A percentile compares a stretch with the other conserved stretches of the same genome.
Conservation (phyloP, 2,329 filamentous ascomycete genomes). For the Lasiodiplodia sp. region DNA sequence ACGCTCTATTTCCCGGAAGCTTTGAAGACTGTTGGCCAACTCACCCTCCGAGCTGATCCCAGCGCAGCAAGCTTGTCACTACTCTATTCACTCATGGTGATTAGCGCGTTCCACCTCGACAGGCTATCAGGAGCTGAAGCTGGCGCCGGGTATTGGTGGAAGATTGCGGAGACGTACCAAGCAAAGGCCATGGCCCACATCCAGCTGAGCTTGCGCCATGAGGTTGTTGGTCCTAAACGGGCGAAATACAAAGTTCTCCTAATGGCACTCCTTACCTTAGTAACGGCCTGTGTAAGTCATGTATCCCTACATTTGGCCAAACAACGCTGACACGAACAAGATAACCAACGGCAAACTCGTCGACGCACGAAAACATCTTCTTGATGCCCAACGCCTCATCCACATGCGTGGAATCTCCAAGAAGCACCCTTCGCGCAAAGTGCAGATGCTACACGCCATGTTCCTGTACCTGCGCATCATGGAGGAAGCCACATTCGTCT, state of each 20-base stretch:
- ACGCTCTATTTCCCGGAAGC: slow-evolving; percentile 13
- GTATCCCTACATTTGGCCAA: rapidly evolving
- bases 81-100: slow-evolving; percentile 2
- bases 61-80: slow-evolving; percentile 7
- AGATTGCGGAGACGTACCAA: slow-evolving; percentile 11
- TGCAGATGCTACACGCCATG: slow-evolving; percentile 21
- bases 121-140: slow-evolving; percentile 5
- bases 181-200: slow-evolving; percentile 13
- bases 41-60: background rate
- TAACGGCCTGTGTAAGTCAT: slow-evolving; percentile 15
- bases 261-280: slow-evolving; percentile 10
- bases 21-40: background rate
- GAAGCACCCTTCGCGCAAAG: slow-evolving; percentile 1
- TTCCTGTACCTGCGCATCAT: slow-evolving; percentile 14
- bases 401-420: slow-evolving; percentile 8
- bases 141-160: slow-evolving; percentile 7
- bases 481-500: slow-evolving; percentile 20
- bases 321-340: background rate
- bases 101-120: slow-evolving; percentile 16
- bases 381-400: slow-evolving; percentile 10
- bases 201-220: background rate
- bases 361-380: slow-evolving; percentile 8
- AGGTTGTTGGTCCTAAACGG: background rate
- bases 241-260: slow-evolving; percentile 14
- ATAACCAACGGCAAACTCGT: slow-evolving; percentile 19